A percentile compares a stretch with the other conserved stretches of the same genome.
phyloP scores from a whole-genome alignment of 805 yeast genomes.

The Hanseniaspora vineae region DNA sequence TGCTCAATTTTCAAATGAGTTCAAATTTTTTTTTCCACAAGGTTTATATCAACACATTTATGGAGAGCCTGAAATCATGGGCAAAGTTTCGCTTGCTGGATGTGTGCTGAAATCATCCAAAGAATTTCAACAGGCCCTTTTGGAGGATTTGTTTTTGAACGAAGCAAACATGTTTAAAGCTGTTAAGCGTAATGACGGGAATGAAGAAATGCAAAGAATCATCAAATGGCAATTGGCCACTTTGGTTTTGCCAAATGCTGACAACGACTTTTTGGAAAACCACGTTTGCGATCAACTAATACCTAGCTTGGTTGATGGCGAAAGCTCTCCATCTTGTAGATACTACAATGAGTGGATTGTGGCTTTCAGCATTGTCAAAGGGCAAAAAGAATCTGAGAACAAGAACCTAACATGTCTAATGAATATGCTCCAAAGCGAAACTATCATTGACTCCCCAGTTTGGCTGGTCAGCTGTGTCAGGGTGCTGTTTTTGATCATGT shows the following conservation, averaged over 20 bases:
- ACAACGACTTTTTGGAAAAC: slow-evolving; percentile 12
- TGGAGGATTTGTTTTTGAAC: slow-evolving; percentile 17
- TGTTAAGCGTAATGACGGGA: slow-evolving; percentile 46
- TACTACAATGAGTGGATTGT: slow-evolving; percentile 70
- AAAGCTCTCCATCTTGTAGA: slow-evolving; percentile 69
- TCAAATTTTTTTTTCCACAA: slow-evolving; percentile 22
- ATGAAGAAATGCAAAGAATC: slow-evolving; percentile 55
- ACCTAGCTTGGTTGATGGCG: slow-evolving; percentile 23
- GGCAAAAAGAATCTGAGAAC: slow-evolving; percentile 8
- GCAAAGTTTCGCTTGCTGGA: slow-evolving; percentile 37
- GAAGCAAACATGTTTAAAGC: slow-evolving; percentile 36
- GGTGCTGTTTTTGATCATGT: slow-evolving; percentile 41
- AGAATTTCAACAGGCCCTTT: slow-evolving; percentile 13
- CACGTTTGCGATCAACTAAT: slow-evolving; percentile 11
- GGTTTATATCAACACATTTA: slow-evolving; percentile 36
- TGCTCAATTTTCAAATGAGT: slow-evolving; percentile 9
- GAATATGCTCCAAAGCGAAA: slow-evolving; percentile 16
- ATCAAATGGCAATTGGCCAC: slow-evolving; percentile 42
- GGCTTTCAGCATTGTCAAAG: slow-evolving; percentile 30
- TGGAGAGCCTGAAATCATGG: slow-evolving; percentile 45
- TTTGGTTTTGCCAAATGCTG: slow-evolving; percentile 27
- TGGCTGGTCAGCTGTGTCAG: slow-evolving; percentile 52
- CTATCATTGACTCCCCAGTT: slow-evolving; percentile 25
- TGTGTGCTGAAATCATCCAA: slow-evolving; percentile 27
- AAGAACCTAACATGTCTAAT: slow-evolving; percentile 10